These are phyloP conservation scores for Neophaeococcomyces aloes DNA, from an alignment of 2,329 filamentous ascomycete species.

Conservation along the genomic window DNA sequence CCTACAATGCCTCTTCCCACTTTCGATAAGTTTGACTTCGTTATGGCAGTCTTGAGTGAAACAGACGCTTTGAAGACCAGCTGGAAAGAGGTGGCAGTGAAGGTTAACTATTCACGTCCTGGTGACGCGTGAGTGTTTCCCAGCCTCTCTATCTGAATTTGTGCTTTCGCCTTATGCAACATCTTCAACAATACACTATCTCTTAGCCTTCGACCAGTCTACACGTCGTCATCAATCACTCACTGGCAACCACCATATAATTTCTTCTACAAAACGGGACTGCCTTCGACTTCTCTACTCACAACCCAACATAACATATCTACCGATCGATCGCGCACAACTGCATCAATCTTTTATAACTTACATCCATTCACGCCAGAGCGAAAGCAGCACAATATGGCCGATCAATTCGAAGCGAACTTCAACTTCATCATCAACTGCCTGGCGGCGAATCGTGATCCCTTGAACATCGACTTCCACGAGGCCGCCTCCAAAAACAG, in stretches of 20 bases:
- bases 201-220: neutral
- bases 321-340: neutral
- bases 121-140: slow-evolving; percentile 3
- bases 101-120: neutral
- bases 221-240: neutral
- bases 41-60: no score
- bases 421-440: slow-evolving; percentile 4
- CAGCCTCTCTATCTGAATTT: slow-evolving; percentile 1
- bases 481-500: neutral
- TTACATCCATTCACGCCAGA: no score
- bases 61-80: neutral
- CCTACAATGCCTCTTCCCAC: no score
- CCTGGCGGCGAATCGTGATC: neutral
- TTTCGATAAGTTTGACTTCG: no score
- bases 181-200: neutral
- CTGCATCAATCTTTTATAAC: neutral
- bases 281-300: neutral
- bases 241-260: neutral
- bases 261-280: no score
- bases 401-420: slow-evolving; percentile 1
- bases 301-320: neutral
- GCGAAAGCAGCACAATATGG: neutral
- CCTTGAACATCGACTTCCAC: slow-evolving; percentile 5
- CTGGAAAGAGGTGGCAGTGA: slow-evolving; percentile 2
- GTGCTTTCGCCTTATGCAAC: neutral